Evolutionary conservation across 768 basidiomycete species (phyloP).

Genomic region (Mycena olivaceomarginata): DNA sequence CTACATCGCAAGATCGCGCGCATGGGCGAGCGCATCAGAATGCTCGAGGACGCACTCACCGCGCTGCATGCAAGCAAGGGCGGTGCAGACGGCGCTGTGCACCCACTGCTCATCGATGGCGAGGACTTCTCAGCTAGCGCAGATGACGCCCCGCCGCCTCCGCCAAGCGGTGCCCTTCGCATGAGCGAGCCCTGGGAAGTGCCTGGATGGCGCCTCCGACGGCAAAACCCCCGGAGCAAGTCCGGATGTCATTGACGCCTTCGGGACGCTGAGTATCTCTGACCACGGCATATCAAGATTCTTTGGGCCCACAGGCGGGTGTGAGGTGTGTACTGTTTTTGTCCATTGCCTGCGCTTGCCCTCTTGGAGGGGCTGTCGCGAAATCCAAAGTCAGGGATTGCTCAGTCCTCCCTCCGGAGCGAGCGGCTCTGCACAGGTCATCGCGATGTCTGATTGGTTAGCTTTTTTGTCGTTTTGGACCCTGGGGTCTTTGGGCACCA

Average conservation of each 20-base stretch:
- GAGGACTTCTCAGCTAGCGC: slow-evolving; percentile 33
- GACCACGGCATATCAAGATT: slow-evolving; percentile 78
- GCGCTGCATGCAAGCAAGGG: slow-evolving; percentile 65
- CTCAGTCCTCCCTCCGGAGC: neutral
- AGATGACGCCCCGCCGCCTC: slow-evolving; percentile 13
- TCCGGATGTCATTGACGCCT: slow-evolving; percentile 70
- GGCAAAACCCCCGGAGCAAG: slow-evolving; percentile 21
- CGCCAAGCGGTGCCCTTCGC: neutral
- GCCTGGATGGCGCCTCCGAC: slow-evolving; percentile 18
- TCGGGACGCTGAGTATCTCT: slow-evolving; percentile 77
- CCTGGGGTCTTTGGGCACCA: neutral
- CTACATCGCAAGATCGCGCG: slow-evolving; percentile 74
- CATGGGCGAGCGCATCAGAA: slow-evolving; percentile 73
- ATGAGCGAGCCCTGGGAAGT: slow-evolving; percentile 31
- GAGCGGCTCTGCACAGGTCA: neutral
- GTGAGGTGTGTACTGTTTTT: slow-evolving; percentile 69
- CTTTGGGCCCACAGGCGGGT: slow-evolving; percentile 81
- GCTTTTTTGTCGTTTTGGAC: neutral
- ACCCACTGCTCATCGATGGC: slow-evolving; percentile 68
- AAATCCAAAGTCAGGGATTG: too few relatives aligned
- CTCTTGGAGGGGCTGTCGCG: neutral
- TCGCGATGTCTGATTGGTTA: neutral
- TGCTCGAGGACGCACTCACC: slow-evolving; percentile 78
- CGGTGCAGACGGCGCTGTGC: slow-evolving; percentile 50
- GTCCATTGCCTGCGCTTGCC: slow-evolving; percentile 18